Evolutionary conservation across 176 grass and related monocot species (phyloP).

Genomic region (Oryza punctata): DNA sequence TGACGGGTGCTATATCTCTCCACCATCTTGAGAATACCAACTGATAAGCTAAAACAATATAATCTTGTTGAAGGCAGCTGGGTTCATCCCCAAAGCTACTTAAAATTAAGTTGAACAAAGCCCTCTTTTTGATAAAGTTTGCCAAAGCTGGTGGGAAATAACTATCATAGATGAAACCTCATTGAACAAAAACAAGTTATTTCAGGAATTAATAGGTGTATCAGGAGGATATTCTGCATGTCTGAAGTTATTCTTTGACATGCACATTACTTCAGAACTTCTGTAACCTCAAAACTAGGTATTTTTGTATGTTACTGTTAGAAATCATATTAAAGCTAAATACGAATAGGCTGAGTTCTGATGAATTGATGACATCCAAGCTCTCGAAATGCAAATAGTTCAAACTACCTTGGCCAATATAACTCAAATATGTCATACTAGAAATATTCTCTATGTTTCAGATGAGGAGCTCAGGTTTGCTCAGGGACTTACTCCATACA

Average conservation of each 20-base stretch:
- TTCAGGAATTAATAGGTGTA: neutral
- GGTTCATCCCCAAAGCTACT: neutral
- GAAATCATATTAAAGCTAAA: neutral
- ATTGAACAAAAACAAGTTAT: neutral
- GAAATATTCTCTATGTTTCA: too few species aligned
- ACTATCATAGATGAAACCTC: neutral
- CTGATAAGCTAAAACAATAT: neutral
- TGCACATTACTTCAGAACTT: neutral
- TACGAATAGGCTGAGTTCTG: neutral
- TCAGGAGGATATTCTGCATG: neutral
- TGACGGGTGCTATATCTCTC: neutral
- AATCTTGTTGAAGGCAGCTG: neutral
- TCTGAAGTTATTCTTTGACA: slow-evolving; percentile 2
- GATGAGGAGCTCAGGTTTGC: too few species aligned
- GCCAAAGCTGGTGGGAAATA: neutral
- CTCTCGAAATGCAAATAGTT: neutral
- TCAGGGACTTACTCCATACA: neutral
- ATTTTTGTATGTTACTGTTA: neutral
- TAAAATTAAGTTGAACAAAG: neutral
- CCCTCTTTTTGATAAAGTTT: neutral
- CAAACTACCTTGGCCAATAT: neutral
- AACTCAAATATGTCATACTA: too few species aligned
- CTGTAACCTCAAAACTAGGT: neutral
- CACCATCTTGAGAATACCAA: neutral
- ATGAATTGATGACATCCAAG: neutral